Conservation (phyloP, 441 rosid species). For the Gossypium lobatum region DNA sequence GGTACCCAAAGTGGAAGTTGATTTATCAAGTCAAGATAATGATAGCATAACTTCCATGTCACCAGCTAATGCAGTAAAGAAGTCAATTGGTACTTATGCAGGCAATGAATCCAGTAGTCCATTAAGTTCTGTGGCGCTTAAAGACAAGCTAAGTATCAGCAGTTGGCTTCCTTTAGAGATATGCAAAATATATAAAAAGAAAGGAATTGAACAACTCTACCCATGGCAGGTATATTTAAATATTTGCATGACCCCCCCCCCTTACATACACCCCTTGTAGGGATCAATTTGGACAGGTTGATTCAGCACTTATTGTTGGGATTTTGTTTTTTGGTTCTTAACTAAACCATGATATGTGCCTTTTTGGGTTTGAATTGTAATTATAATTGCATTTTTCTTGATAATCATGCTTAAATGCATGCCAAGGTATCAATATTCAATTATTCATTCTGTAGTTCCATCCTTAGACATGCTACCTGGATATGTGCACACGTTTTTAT, state of each 20-base stretch:
- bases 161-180: constrained; percentile 87
- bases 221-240: constrained; percentile 78
- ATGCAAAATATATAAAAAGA: constrained; percentile 68
- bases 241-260: not conserved
- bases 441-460: not conserved
- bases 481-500: not conserved
- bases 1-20: constrained; percentile 25
- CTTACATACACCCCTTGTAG: too few species aligned
- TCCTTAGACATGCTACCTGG: not conserved
- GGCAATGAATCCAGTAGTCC: constrained; percentile 60
- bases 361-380: not conserved
- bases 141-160: constrained; percentile 49
- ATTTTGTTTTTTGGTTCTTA: not conserved
- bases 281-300: not conserved
- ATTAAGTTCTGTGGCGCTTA: constrained; percentile 45
- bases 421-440: not conserved
- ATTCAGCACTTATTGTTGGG: not conserved
- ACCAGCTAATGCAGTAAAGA: constrained; percentile 30
- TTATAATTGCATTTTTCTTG: not conserved
- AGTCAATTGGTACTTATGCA: constrained; percentile 27
- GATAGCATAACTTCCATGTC: constrained; percentile 26
- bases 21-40: constrained; percentile 26
- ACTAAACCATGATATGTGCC: not conserved
- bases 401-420: not conserved
- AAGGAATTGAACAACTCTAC: constrained; percentile 77